Conservation (phyloP, 139 green algal genomes). For the Coelastrella sp. region DNA sequence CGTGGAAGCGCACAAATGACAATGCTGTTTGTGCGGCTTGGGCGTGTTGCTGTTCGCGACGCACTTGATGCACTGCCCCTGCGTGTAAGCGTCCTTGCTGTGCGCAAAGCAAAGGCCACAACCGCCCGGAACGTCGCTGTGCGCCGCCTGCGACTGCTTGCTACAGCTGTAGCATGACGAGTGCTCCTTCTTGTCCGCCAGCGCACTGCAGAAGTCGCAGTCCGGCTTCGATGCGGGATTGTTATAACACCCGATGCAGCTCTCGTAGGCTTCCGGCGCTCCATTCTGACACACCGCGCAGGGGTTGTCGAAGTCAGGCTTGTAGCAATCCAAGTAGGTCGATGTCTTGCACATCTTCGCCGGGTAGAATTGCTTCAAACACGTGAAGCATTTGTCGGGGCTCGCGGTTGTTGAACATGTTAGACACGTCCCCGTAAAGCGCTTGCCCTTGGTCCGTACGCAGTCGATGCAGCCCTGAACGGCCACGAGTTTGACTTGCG, state of each 20-base stretch:
- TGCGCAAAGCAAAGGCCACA: conserved; percentile 27
- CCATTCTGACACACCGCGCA: conserved; percentile 24
- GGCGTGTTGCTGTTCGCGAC: not conserved
- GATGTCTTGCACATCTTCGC: conserved; percentile 3
- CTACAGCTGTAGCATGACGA: conserved; percentile 15
- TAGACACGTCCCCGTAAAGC: conserved; percentile 15
- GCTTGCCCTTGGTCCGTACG: conserved; percentile 1
- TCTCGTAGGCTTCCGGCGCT: not conserved
- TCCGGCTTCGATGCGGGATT: not conserved
- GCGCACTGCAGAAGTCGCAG: conserved; percentile 11
- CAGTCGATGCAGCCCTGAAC: conserved; percentile 19
- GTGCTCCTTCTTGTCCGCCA: not conserved
- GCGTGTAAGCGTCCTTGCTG: not conserved
- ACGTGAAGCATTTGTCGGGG: not conserved
- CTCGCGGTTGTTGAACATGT: not conserved
- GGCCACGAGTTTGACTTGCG: not conserved
- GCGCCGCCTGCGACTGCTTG: too few species aligned
- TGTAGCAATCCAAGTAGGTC: conserved; percentile 23
- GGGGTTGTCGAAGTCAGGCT: conserved; percentile 41
- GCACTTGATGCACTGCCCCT: conserved; percentile 4
- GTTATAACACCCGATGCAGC: conserved; percentile 25
- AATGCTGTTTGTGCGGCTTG: not conserved
- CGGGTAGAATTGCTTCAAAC: conserved; percentile 16
- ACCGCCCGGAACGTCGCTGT: not conserved
- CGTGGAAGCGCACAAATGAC: not conserved